Evolutionary conservation across 2,329 filamentous ascomycete genomes (phyloP).

Genomic region (Microdochium paspali): DNA sequence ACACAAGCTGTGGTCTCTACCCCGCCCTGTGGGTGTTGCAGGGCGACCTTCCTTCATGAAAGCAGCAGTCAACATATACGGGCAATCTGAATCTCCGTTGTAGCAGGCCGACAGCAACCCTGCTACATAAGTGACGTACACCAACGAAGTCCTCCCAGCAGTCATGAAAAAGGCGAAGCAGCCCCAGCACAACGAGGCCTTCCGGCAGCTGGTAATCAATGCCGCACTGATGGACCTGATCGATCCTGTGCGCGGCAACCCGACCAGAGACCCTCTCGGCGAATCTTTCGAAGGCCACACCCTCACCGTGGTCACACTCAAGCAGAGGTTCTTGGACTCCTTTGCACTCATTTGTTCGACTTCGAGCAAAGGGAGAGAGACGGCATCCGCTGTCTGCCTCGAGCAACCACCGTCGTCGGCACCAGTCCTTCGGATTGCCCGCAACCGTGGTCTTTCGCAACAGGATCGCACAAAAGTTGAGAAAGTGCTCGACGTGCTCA

Average conservation of each 20-base stretch:
- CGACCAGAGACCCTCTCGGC: neutral
- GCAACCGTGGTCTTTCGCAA: neutral
- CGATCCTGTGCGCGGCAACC: neutral
- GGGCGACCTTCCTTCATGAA: too few species aligned
- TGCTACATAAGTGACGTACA: too few species aligned
- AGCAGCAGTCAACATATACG: too few species aligned
- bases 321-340: neutral
- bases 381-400: neutral
- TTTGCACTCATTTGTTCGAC: neutral
- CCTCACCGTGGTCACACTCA: neutral
- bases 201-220: neutral
- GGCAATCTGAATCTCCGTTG: too few species aligned
- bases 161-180: too few species aligned
- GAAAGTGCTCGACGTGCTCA: neutral
- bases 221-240: neutral
- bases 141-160: too few species aligned
- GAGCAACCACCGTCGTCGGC: neutral
- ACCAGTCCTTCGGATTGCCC: neutral
- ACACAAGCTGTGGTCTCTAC: too few species aligned
- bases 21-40: too few species aligned
- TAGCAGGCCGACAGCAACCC: too few species aligned
- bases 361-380: neutral
- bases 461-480: neutral
- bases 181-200: neutral
- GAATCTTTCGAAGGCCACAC: neutral